Evolutionary conservation across 306 rosid genomes (phyloP).

Genomic region (Citrullus colocynthis): DNA sequence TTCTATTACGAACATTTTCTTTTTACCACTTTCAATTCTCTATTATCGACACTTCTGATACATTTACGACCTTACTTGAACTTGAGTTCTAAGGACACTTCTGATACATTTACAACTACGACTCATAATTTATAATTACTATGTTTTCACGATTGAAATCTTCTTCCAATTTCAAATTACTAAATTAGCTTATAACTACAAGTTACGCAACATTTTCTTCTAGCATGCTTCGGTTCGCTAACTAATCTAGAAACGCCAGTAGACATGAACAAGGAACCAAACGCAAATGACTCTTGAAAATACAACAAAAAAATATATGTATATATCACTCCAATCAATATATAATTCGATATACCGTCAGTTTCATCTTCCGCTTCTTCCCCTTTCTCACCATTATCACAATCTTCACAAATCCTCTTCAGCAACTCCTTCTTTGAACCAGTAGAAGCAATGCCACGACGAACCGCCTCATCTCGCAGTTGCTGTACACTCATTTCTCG

Average conservation of each 20-base stretch:
- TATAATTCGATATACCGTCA: conserved; percentile 18
- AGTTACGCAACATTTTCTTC: background rate
- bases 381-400: conserved; percentile 3
- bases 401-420: conserved; percentile 26
- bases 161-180: background rate
- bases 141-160: background rate
- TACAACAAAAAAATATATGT: too few species aligned
- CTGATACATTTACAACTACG: background rate
- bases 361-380: conserved; percentile 7
- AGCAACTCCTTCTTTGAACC: conserved; percentile 35
- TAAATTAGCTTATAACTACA: background rate
- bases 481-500: conserved; percentile 23
- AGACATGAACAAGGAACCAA: background rate
- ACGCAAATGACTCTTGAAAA: background rate
- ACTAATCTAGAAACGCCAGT: background rate
- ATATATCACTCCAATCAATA: background rate
- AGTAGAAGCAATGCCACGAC: conserved; percentile 18
- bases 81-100: background rate
- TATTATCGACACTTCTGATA: background rate
- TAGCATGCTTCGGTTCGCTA: background rate
- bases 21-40: background rate
- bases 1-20: background rate
- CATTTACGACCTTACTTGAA: background rate
- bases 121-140: background rate
- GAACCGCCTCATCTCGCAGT: conserved; percentile 31